These are phyloP conservation scores for Xerocomellus amylosporus DNA, from an alignment of 768 basidiomycete species.

Conservation along the genomic window DNA sequence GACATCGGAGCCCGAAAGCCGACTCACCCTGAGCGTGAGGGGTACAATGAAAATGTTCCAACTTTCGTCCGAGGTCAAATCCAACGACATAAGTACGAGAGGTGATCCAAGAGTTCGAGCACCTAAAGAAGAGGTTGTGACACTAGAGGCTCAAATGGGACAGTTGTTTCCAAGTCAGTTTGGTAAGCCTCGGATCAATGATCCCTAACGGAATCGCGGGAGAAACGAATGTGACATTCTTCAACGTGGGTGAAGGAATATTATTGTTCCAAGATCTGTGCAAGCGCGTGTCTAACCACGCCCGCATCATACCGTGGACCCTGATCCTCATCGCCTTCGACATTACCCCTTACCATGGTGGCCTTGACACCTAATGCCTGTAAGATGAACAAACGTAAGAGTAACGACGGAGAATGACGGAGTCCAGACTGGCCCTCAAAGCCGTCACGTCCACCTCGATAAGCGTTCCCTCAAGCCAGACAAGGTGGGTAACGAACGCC, in stretches of 20 bases:
- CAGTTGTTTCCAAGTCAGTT: background rate
- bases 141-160: background rate
- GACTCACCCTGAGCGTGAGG: background rate
- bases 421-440: slow-evolving; percentile 52
- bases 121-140: background rate
- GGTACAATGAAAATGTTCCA: background rate
- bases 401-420: background rate
- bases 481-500: slow-evolving; percentile 82
- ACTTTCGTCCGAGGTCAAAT: background rate
- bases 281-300: slow-evolving; percentile 44
- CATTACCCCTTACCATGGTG: slow-evolving; percentile 41
- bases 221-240: background rate
- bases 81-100: background rate
- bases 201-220: slow-evolving; percentile 5
- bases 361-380: slow-evolving; percentile 63
- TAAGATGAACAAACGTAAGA: slow-evolving; percentile 3
- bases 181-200: background rate
- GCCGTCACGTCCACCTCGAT: slow-evolving; percentile 59
- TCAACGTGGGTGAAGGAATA: background rate
- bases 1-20: background rate
- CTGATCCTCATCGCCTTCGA: slow-evolving; percentile 20
- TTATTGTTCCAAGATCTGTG: slow-evolving; percentile 25
- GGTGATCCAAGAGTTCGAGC: background rate
- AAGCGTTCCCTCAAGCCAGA: slow-evolving; percentile 64
- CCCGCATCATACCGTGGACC: slow-evolving; percentile 44